These are phyloP conservation scores for Cryptococcus hybrid DNA, from an alignment of 1,284 basidiomycete genomes.

Conservation along the genomic window DNA sequence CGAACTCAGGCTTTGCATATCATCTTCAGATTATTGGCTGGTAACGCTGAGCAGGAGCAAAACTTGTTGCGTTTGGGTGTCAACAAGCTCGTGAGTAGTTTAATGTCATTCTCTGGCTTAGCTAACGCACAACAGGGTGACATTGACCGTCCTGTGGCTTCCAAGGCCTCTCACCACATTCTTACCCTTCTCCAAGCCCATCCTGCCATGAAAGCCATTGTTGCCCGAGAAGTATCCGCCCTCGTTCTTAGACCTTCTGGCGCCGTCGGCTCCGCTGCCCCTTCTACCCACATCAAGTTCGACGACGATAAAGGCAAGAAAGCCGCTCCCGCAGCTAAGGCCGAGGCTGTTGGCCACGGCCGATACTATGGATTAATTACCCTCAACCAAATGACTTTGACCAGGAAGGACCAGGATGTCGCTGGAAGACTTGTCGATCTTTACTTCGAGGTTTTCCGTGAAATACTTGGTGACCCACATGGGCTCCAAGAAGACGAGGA, in stretches of 20 bases:
- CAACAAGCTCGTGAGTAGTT: slow-evolving; percentile 76
- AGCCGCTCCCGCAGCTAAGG: slow-evolving; percentile 32
- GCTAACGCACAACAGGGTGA: slow-evolving; percentile 65
- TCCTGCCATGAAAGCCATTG: slow-evolving; percentile 88
- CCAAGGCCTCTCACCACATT: slow-evolving; percentile 84
- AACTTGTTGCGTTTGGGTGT: slow-evolving; percentile 88
- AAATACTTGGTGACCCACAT: slow-evolving; percentile 65
- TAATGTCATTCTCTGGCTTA: neutral
- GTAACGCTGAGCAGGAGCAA: slow-evolving; percentile 96
- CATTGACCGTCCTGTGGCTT: slow-evolving; percentile 81
- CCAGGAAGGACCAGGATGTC: slow-evolving; percentile 68
- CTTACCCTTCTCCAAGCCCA: slow-evolving; percentile 87
- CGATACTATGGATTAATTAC: slow-evolving; percentile 91
- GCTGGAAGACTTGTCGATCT: slow-evolving; percentile 82
- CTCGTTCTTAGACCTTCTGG: slow-evolving; percentile 67
- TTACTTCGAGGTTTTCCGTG: slow-evolving; percentile 95
- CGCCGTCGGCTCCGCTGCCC: slow-evolving; percentile 51
- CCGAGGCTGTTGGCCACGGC: slow-evolving; percentile 62
- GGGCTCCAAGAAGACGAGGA: slow-evolving; percentile 35
- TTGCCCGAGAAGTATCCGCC: slow-evolving; percentile 82
- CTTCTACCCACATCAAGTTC: slow-evolving; percentile 49
- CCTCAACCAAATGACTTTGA: slow-evolving; percentile 88
- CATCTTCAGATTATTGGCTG: slow-evolving; percentile 75
- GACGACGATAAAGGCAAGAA: slow-evolving; percentile 47
- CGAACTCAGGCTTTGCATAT: slow-evolving; percentile 74